Evolutionary conservation across 1,284 basidiomycete species (phyloP), one percentile per base, ranked within the genome.

Genomic region (Cutaneotrichosporon cutaneum): DNA sequence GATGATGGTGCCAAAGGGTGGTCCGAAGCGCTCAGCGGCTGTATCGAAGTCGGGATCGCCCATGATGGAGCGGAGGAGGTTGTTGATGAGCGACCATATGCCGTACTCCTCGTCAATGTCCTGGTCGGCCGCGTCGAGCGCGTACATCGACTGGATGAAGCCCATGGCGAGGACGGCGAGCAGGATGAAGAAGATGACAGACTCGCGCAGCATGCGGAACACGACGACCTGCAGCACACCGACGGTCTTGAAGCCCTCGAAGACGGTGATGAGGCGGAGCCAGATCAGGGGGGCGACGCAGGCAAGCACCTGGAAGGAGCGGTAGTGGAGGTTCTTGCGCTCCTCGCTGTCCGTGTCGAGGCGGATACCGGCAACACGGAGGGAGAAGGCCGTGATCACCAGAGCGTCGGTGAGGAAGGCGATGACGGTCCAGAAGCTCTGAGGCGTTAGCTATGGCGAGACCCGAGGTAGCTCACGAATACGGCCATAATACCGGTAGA

Each of bases 91-190:
- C 83, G 89, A 66, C 8, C 66, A 69, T 14, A 72, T 79, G 32
- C 85, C 82, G 60, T 89, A 87, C 0, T 82, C 82, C 50, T 85
- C 82, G 77, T 95, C 92, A 1, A 83, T 83, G 44, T 85, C 82
- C 21, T 92, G 92, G 77, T 96, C 93, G 3, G 93, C 92, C 33
- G 90, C 91, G 72, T 96, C 93, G 30, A 96, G 82, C 1, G 94
- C 93, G 72, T 90, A 92, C 67, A 95, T 82, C 4, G 73, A 70
- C 65, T 77, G 93, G 21, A 85, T 83, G 74, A 96, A 96, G 1
- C 94, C 94, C 42, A 92, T 76, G 9, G 86, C 89, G 59, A 95
- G 84, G 39, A 96, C 83, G 6, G 87, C 90, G 8, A 94, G 81
- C 89, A 76, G 86, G 85, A 82, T 81, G 72, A 95, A 94, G 82